Conservation (phyloP, 2,329 filamentous ascomycete species). For the Akanthomyces muscarius region DNA sequence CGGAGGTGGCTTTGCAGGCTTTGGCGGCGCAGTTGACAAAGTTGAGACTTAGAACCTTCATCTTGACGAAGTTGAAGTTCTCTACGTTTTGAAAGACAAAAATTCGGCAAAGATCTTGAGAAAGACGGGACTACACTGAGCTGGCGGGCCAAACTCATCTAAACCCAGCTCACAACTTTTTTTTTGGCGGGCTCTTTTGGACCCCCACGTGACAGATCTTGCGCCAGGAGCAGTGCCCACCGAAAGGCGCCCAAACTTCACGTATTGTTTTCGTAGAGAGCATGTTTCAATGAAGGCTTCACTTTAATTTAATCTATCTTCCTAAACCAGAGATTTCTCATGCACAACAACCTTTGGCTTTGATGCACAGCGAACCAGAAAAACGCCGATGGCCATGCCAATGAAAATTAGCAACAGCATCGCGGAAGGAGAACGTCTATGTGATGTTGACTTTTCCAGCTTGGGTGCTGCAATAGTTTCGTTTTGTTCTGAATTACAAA, state of each 20-base stretch:
- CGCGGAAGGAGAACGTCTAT: not conserved
- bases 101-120: not conserved
- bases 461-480: slow-evolving; percentile 16
- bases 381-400: slow-evolving; percentile 37
- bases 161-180: slow-evolving; percentile 29
- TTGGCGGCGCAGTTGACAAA: slow-evolving; percentile 97
- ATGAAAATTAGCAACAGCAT: slow-evolving; percentile 31
- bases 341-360: slow-evolving; percentile 11
- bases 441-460: not conserved
- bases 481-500: slow-evolving; percentile 26
- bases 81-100: no score
- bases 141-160: not conserved
- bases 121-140: not conserved
- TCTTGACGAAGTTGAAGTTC: slow-evolving; percentile 34
- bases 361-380: slow-evolving; percentile 1
- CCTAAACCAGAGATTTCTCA: slow-evolving; percentile 17
- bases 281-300: not conserved
- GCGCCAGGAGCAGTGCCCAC: not conserved
- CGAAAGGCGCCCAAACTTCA: not conserved
- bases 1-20: slow-evolving; percentile 76
- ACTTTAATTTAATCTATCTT: not conserved
- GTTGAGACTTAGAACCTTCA: slow-evolving; percentile 96
- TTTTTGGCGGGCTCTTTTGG: slow-evolving; percentile 23
- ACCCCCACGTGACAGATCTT: slow-evolving; percentile 30
- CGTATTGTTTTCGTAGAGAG: not conserved